A percentile compares a stretch with the other conserved stretches of the same genome.
Evolutionary conservation across 1,284 basidiomycete genomes (phyloP).

Genomic region (Moesziomyces antarcticus): DNA sequence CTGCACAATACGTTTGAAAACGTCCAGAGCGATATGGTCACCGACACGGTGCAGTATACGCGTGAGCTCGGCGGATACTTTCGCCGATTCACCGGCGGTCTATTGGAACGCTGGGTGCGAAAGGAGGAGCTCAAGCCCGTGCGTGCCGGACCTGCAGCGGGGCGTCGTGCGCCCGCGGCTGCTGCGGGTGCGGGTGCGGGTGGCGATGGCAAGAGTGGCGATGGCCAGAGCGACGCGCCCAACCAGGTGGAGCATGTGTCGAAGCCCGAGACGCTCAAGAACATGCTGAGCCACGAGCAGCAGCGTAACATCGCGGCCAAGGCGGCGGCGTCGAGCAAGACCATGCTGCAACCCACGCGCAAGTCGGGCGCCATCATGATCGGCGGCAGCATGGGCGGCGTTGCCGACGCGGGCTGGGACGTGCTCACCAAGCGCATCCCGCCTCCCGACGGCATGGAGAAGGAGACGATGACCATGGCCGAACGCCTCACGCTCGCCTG

Average conservation of each 20-base stretch:
- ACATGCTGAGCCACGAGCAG: conserved; percentile 35
- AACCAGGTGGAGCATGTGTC: conserved; percentile 20
- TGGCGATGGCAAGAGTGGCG: too few relatives aligned
- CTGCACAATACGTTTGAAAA: conserved; percentile 62
- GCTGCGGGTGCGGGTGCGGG: not conserved
- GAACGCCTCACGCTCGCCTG: conserved; percentile 65
- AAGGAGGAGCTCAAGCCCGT: conserved; percentile 53
- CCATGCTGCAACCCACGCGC: conserved; percentile 23
- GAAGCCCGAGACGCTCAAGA: conserved; percentile 25
- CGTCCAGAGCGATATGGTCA: conserved; percentile 56
- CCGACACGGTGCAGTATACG: conserved; percentile 63
- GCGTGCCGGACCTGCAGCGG: conserved; percentile 38
- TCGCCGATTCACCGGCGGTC: conserved; percentile 59
- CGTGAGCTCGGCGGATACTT: conserved; percentile 65
- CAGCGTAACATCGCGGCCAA: conserved; percentile 3
- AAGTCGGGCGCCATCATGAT: conserved; percentile 35
- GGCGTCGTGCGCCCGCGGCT: conserved; percentile 14
- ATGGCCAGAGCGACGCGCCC: not conserved
- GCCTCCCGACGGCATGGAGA: conserved; percentile 47
- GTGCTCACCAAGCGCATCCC: conserved; percentile 40
- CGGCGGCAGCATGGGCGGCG: conserved; percentile 20
- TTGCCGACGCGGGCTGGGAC: conserved; percentile 22
- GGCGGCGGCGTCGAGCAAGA: conserved; percentile 16
- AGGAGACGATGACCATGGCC: conserved; percentile 54
- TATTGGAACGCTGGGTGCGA: conserved; percentile 59